These are phyloP conservation scores for Leccinum subrobustum DNA, from an alignment of 1,284 basidiomycete species.

Conservation along the genomic window DNA sequence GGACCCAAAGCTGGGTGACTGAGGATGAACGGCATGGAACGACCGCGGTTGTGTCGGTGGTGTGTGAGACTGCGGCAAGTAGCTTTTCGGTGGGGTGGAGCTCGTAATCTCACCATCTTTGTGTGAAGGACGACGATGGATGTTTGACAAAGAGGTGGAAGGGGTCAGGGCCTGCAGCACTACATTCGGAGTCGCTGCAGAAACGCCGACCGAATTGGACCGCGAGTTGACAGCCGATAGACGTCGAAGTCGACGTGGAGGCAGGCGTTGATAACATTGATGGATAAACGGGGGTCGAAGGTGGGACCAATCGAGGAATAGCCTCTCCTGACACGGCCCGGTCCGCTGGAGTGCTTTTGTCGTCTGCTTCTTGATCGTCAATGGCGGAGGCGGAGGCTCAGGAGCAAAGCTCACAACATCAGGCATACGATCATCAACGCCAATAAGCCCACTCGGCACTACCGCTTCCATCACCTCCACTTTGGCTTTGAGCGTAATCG, in stretches of 20 bases:
- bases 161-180: not conserved
- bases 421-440: conserved; percentile 21
- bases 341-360: conserved; percentile 18
- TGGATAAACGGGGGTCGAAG: conserved; percentile 5
- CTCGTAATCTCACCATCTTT: conserved; percentile 48
- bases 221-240: conserved; percentile 28
- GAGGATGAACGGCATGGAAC: conserved; percentile 33
- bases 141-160: conserved; percentile 7
- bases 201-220: conserved; percentile 28
- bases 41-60: conserved; percentile 50
- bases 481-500: conserved; percentile 31
- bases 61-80: conserved; percentile 38
- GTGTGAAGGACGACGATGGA: conserved; percentile 35
- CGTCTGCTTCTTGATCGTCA: conserved; percentile 21
- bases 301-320: not conserved
- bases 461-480: conserved; percentile 31
- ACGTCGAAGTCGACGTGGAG: conserved; percentile 26
- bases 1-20: conserved; percentile 27
- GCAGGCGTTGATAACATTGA: conserved; percentile 8
- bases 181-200: conserved; percentile 4
- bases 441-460: conserved; percentile 24
- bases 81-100: conserved; percentile 35
- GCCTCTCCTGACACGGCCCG: not conserved
- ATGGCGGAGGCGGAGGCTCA: conserved; percentile 36
- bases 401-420: conserved; percentile 31